Base-by-base conservation (phyloP, 176 grass and related monocot species). In the Eleusine indica region DNA sequence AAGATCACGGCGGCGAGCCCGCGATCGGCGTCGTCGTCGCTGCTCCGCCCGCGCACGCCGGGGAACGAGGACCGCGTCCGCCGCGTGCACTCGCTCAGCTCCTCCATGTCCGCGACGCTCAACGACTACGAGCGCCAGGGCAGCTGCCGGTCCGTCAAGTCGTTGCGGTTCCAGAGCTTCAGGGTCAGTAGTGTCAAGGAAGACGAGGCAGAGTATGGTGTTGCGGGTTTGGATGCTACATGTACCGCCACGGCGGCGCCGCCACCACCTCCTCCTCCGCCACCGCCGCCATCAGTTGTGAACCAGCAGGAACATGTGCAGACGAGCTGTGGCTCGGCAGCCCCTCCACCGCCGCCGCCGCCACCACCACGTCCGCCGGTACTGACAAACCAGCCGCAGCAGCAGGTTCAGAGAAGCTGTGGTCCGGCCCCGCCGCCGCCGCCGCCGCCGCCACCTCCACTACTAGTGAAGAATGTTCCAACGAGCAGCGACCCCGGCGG, bases 361-460 rank as follows among this genome's bases (percentile, higher is more conserved):
- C n/a, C 58, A 0, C 60, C 77, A 0, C 43, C 91, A 0, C 84
- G 71, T 0, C 83, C 67, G 0, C 82, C 88, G 12, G 3, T 29
- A 42, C 30, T 61, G 78, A 60, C 38, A 4, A 73, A 63, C 30
- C 68, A 63, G 38, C 89, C 66, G 22, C 81, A 75, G 13, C 81
- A 75, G 13, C 38, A 29, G 6, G 46, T 67, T 17, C 60, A 67
- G 8, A 56, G 9, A 42, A 76, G 32, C 6, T 49, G 77, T 9
- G 72, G 73, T 29, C 70, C 29, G 16, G 68, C 30, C 57, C 86
- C 86, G 0, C 86, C 94, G 2, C 94, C 91, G 0, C 88, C 86
- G 0, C 91, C 91, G 0, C 94, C 85, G 0, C 86, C 92, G 3
- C 56, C 63, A 21, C 68, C 39, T 2, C n/a, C 72, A 70, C 15